phyloP scores from a whole-genome alignment of 345 rosid genomes.

The Mercurialis annua region DNA sequence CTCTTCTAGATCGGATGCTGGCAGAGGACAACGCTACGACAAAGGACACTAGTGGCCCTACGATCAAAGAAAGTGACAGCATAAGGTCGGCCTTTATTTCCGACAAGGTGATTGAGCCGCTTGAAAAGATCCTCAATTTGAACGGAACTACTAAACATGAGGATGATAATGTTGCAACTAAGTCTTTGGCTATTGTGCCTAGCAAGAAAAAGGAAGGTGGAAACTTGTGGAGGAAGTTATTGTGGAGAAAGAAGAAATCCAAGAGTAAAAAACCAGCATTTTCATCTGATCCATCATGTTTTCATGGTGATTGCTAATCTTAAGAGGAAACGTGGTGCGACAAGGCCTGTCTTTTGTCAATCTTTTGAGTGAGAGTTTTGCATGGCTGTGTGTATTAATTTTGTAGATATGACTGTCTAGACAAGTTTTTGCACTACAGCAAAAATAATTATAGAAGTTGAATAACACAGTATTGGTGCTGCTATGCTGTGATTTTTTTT shows the following conservation, averaged over 20 bases:
- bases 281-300: constrained; percentile 26
- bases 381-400: constrained; percentile 16
- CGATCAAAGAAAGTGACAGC: constrained; percentile 21
- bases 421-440: background rate
- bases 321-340: constrained; percentile 3
- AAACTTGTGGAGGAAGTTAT: constrained; percentile 67
- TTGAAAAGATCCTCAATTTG: constrained; percentile 31
- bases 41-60: constrained; percentile 19
- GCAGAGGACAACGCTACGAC: constrained; percentile 55
- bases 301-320: background rate
- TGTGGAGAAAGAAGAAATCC: constrained; percentile 56
- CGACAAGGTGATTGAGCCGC: constrained; percentile 34
- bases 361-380: constrained; percentile 10
- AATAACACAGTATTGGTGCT: too few species aligned
- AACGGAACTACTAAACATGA: constrained; percentile 10
- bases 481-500: too few species aligned
- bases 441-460: background rate
- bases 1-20: constrained; percentile 79
- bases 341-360: constrained; percentile 1
- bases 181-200: constrained; percentile 55
- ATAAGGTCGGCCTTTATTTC: constrained; percentile 26
- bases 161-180: constrained; percentile 25
- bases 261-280: constrained; percentile 40
- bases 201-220: constrained; percentile 43
- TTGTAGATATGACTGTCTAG: constrained; percentile 21